Evolutionary conservation across 129 eudicot species (phyloP).

Genomic region (Helianthus tuberosus): DNA sequence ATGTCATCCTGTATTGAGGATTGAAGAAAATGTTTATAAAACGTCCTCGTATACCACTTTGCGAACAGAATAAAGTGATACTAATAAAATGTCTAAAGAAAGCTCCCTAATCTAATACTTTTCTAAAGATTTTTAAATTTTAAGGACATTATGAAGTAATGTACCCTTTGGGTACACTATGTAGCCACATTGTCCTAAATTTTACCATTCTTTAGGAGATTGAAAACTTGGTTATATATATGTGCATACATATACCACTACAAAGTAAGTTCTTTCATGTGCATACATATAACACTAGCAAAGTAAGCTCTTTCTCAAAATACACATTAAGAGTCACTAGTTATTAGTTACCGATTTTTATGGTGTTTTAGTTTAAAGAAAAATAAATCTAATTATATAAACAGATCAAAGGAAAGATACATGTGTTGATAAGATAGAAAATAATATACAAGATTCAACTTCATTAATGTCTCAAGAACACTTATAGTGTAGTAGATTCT

Average conservation of each 20-base stretch:
- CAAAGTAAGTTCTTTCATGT: no score
- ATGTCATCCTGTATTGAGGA: no score
- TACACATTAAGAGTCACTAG: background rate
- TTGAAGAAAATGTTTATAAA: no score
- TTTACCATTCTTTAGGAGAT: background rate
- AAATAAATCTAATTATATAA: background rate
- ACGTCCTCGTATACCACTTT: no score
- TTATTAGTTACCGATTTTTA: background rate
- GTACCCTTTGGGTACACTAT: no score
- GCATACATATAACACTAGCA: background rate
- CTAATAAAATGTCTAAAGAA: no score
- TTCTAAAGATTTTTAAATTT: no score
- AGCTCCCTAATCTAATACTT: no score
- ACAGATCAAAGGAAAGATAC: background rate
- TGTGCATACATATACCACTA: no score
- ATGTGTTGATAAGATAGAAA: background rate
- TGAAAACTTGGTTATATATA: background rate
- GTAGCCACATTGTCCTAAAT: background rate
- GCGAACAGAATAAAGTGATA: no score
- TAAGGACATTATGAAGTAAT: no score
- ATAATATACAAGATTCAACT: background rate
- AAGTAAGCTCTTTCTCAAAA: background rate
- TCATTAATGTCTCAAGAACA: constrained; percentile 5
- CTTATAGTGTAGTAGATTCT: background rate
- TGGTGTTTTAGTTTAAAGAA: background rate